Evolutionary conservation across 768 basidiomycete species (phyloP), one percentile per base, ranked within the genome.

Genomic region (Wakefieldia striispora): DNA sequence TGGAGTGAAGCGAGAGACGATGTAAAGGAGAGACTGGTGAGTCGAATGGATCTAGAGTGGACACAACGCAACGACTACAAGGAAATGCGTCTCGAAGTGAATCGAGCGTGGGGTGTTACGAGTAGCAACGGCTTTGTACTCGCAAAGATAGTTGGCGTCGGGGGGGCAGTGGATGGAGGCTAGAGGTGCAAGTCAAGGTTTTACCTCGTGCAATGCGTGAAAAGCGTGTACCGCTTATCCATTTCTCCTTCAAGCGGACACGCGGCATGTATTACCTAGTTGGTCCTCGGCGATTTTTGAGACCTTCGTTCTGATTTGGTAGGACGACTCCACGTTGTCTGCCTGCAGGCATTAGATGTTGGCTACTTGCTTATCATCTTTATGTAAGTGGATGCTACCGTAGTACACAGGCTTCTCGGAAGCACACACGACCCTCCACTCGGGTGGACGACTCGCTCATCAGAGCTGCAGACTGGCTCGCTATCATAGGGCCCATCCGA

Each of bases 311-410:
- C 80, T 77, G 78, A 82, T 81, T 67, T 62, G 68, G 66, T 50
- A 67, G 49, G 56, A 72, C 69, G 68, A 72, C 67, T 70, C 69
- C 78, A 86, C 84, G 84, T 84, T 84, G 75, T 73, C 70, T 82
- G 84, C 84, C 84, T 86, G 82, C 82, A 85, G 83, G 84, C 83
- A 79, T 64, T 60, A 55, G 61, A 65, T 69, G 73, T 74, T 72
- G 47, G 55, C 58, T 57, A 53, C 45, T 64, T 69, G 55, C 65
- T 70, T 70, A 62, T 62, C 70, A 62, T 60, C 64, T 66, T 79
- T 79, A 75, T 69, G 75, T 79, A 76, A 75, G 42, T 45, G 40
- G 43, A 36, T 31, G 38, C 47, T 51, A 56, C 45, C 49, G n/a
- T n/a, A n/a, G n/a, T 45, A 40, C 40, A 46, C 31, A 23, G 35